These are phyloP conservation scores for Eucalyptus polybractea DNA, from an alignment of 345 rosid species.

Conservation along the genomic window DNA sequence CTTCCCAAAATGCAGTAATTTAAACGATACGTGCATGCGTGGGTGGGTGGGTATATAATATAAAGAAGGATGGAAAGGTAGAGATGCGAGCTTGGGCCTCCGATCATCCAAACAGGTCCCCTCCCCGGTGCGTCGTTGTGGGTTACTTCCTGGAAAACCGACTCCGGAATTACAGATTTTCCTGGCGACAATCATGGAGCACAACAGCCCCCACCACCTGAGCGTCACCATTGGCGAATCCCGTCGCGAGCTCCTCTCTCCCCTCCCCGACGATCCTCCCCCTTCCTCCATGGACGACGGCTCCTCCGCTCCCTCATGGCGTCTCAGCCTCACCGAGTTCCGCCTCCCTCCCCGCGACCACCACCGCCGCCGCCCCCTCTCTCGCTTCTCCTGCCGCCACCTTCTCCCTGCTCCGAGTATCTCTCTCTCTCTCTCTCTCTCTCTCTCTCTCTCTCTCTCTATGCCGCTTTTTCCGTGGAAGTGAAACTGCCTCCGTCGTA, in stretches of 20 bases:
- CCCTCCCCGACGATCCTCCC: not conserved
- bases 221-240: not conserved
- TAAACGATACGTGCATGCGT: not conserved
- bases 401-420: not conserved
- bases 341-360: not conserved
- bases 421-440: too few species aligned
- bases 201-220: not conserved
- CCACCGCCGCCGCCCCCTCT: not conserved
- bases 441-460: not conserved
- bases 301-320: not conserved
- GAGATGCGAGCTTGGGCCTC: not conserved
- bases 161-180: not conserved
- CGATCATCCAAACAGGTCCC: not conserved
- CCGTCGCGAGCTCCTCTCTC: not conserved
- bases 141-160: not conserved
- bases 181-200: not conserved
- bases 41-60: not conserved
- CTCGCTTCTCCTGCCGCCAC: not conserved
- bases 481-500: not conserved
- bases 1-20: not conserved
- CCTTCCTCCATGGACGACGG: not conserved
- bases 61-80: not conserved
- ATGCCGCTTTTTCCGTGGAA: not conserved
- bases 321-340: slow-evolving; percentile 4
- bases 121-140: too few species aligned